Conservation (phyloP, 371 early-diverging fungal species). For the Parasitella parasitica region DNA sequence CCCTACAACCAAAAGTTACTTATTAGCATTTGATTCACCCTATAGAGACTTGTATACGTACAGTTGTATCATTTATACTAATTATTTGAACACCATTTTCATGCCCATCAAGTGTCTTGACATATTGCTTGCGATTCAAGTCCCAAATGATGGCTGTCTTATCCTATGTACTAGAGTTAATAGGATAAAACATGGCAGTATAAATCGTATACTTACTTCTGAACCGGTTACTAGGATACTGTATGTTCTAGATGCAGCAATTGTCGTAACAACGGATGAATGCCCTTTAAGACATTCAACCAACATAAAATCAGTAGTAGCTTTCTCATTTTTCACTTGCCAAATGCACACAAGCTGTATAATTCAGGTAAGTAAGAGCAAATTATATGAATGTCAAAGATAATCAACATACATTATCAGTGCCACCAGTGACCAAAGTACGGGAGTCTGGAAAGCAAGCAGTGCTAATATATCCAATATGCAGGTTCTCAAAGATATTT, state of each 20-base stretch:
- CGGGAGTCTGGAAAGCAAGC: slow-evolving; percentile 68
- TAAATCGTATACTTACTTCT: slow-evolving; percentile 34
- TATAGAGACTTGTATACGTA: too few relatives aligned
- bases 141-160: slow-evolving; percentile 77
- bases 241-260: slow-evolving; percentile 66
- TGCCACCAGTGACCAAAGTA: slow-evolving; percentile 71
- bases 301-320: slow-evolving; percentile 44
- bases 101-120: slow-evolving; percentile 59
- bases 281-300: slow-evolving; percentile 70
- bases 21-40: too few relatives aligned
- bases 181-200: not conserved
- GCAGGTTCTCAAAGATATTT: slow-evolving; percentile 72
- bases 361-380: too few relatives aligned
- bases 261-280: slow-evolving; percentile 53
- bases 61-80: slow-evolving; percentile 60
- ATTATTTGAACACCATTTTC: slow-evolving; percentile 59
- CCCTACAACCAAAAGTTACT: slow-evolving; percentile 47
- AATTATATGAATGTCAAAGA: not conserved
- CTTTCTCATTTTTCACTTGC: slow-evolving; percentile 49
- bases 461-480: slow-evolving; percentile 65
- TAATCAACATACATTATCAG: slow-evolving; percentile 54
- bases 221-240: slow-evolving; percentile 71
- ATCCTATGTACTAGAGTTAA: slow-evolving; percentile 53
- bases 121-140: slow-evolving; percentile 67
- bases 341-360: slow-evolving; percentile 71